Evolutionary conservation across 2,329 filamentous ascomycete genomes (phyloP).

Genomic region (Arthrobotrys conoides): DNA sequence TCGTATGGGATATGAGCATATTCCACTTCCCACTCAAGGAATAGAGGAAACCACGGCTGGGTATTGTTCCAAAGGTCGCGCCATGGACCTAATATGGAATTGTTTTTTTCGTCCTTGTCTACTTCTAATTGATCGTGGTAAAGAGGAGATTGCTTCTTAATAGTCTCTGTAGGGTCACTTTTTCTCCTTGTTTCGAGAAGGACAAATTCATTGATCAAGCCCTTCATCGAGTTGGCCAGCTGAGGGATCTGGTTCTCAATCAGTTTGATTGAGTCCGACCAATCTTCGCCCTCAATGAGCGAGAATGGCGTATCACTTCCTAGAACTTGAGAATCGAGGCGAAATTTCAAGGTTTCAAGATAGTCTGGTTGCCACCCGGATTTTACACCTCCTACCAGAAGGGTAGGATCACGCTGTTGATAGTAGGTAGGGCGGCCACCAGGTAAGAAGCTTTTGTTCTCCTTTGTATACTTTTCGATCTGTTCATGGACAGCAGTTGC

Average conservation of each 20-base stretch:
- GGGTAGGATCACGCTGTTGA: conserved; percentile 66
- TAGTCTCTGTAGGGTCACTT: background rate
- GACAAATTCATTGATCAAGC: conserved; percentile 43
- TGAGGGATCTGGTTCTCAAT: conserved; percentile 12
- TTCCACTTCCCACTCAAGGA: conserved; percentile 68
- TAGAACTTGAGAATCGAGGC: conserved; percentile 62
- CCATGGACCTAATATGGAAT: conserved; percentile 28
- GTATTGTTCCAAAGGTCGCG: conserved; percentile 66
- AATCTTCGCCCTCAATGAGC: conserved; percentile 5
- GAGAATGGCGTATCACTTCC: conserved; percentile 5
- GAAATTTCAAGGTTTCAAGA: conserved; percentile 63
- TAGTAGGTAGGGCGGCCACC: conserved; percentile 63
- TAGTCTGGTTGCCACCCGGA: conserved; percentile 68
- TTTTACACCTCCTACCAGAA: conserved; percentile 66
- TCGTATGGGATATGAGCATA: conserved; percentile 67
- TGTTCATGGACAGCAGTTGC: background rate
- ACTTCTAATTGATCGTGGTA: conserved; percentile 9
- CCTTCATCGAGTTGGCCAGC: conserved; percentile 14
- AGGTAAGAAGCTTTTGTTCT: background rate
- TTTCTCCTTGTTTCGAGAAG: conserved; percentile 10
- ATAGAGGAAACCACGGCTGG: conserved; percentile 69
- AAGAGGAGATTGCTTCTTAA: conserved; percentile 4
- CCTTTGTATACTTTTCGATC: background rate
- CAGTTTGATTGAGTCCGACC: conserved; percentile 3
- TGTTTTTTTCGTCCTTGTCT: background rate